A percentile compares a stretch with the other conserved stretches of the same genome.
Evolutionary conservation across 1,284 basidiomycete species (phyloP).

Genomic region (Cutaneotrichosporon spelunceum): DNA sequence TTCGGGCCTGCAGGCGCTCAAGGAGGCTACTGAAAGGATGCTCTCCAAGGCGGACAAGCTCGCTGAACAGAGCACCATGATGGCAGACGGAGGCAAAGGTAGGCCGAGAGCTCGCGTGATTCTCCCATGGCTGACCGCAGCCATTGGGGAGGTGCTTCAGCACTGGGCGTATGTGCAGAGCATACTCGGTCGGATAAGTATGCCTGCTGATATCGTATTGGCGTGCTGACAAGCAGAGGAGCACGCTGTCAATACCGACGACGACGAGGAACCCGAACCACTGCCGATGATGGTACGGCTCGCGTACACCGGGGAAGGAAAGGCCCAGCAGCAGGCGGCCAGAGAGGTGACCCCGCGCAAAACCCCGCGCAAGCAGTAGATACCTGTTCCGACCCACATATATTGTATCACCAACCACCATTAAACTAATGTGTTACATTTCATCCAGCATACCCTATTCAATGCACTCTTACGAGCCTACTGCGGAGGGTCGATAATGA

Average conservation of each 20-base stretch:
- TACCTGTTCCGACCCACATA: neutral
- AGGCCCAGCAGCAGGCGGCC: conserved; percentile 1
- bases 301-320: conserved; percentile 22
- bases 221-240: neutral
- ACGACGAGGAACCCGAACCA: conserved; percentile 32
- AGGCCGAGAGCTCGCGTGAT: conserved; percentile 16
- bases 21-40: conserved; percentile 41
- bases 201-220: neutral
- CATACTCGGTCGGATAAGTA: conserved; percentile 7
- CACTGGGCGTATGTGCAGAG: conserved; percentile 51
- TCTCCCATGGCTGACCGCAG: conserved; percentile 21
- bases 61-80: conserved; percentile 48
- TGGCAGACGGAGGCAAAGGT: conserved; percentile 53
- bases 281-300: conserved; percentile 41
- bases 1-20: conserved; percentile 46
- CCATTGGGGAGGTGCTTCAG: conserved; percentile 45
- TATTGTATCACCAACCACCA: neutral
- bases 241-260: conserved; percentile 7
- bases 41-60: conserved; percentile 44
- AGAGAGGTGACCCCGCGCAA: neutral
- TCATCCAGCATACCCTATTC: neutral
- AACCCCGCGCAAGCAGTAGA: neutral
- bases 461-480: conserved; percentile 14
- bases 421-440: neutral
- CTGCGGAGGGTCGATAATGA: conserved; percentile 46